A percentile compares a stretch with the other conserved stretches of the same genome.
These are phyloP conservation scores for Alliaria petiolata DNA, from an alignment of 345 rosid genomes.

Conservation along the genomic window DNA sequence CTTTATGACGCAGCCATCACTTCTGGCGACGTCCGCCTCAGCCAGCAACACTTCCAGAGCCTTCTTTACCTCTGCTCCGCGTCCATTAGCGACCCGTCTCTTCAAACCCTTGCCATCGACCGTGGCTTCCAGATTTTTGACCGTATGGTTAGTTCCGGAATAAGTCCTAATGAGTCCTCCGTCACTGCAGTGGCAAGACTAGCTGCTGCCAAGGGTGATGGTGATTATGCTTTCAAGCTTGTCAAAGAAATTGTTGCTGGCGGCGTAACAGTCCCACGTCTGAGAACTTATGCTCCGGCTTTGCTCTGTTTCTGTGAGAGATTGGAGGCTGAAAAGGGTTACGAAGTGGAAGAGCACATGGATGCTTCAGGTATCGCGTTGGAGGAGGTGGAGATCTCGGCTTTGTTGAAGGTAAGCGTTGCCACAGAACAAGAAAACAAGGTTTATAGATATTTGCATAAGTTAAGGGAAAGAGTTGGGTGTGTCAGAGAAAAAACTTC, in stretches of 20 bases:
- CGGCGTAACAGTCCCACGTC: conserved; percentile 42
- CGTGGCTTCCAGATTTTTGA: conserved; percentile 60
- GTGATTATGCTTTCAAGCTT: conserved; percentile 62
- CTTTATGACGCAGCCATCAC: conserved; percentile 54
- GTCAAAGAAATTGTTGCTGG: conserved; percentile 51
- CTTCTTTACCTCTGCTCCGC: conserved; percentile 70
- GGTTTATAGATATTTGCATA: conserved; percentile 77
- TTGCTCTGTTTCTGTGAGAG: conserved; percentile 66
- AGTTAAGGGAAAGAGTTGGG: conserved; percentile 56
- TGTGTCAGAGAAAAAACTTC: conserved; percentile 58
- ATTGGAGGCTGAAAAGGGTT: conserved; percentile 64
- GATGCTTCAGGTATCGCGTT: conserved; percentile 40
- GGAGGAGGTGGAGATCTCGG: conserved; percentile 69
- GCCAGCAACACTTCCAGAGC: conserved; percentile 57
- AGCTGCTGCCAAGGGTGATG: conserved; percentile 73
- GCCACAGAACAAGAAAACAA: conserved; percentile 45
- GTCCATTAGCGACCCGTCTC: conserved; percentile 18
- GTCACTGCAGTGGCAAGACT: conserved; percentile 63
- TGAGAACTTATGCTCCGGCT: conserved; percentile 76
- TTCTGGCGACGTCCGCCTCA: conserved; percentile 37
- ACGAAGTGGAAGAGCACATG: conserved; percentile 79
- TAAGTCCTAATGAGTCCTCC: conserved; percentile 65
- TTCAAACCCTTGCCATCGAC: conserved; percentile 27
- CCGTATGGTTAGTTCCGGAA: conserved; percentile 44
- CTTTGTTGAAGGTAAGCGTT: conserved; percentile 65